Conservation (phyloP, 2,329 filamentous ascomycete genomes). For the Stachybotrys echinatus region DNA sequence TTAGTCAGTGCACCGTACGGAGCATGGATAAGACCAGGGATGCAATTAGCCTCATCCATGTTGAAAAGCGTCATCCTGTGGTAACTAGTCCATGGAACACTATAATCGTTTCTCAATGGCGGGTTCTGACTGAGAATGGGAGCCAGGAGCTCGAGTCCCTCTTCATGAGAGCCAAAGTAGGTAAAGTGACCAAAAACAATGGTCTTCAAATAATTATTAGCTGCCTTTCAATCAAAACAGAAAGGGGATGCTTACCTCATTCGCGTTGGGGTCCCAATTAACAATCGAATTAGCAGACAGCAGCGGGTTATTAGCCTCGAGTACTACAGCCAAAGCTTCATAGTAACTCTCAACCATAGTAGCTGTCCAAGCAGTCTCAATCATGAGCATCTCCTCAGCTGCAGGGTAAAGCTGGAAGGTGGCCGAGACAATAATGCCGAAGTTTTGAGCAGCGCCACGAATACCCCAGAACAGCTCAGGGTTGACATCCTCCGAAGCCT, state of each 20-base stretch:
- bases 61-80: background rate
- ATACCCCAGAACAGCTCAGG: conserved; percentile 44
- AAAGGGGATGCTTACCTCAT: background rate
- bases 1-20: background rate
- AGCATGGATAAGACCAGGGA: background rate
- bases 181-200: background rate
- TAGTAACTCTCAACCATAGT: background rate
- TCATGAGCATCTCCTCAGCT: background rate
- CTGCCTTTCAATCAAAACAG: background rate
- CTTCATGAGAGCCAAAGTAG: background rate
- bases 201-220: background rate
- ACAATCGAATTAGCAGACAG: background rate
- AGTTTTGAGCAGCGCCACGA: conserved; percentile 39
- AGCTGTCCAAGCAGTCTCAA: background rate
- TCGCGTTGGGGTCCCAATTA: background rate
- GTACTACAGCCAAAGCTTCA: background rate
- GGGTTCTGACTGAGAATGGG: background rate
- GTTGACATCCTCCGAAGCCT: conserved; percentile 32
- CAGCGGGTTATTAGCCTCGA: background rate
- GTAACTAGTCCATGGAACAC: background rate
- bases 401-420: background rate
- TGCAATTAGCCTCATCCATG: background rate
- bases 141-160: background rate
- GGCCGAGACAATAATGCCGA: conserved; percentile 29
- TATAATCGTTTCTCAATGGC: background rate